Evolutionary conservation across 306 rosid species (phyloP).

Genomic region (Betula pendula): DNA sequence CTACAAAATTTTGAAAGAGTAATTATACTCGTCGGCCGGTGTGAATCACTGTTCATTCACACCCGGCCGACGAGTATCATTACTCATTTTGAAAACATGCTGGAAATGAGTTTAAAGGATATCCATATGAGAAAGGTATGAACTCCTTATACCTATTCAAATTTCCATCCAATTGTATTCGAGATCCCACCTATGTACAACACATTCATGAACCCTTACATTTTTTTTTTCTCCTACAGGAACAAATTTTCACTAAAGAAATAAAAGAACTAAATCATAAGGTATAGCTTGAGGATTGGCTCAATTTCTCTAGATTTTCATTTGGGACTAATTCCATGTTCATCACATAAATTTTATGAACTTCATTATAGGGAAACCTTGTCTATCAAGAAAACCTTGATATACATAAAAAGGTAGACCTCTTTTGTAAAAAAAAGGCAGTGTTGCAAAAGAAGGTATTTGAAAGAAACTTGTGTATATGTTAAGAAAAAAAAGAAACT

Average conservation of each 20-base stretch:
- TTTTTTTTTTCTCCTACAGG: constrained; percentile 45
- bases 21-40: no score
- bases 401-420: constrained; percentile 48
- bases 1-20: constrained; percentile 74
- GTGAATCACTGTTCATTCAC: no score
- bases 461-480: not conserved
- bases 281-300: constrained; percentile 29
- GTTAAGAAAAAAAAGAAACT: not conserved
- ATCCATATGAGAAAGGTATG: constrained; percentile 67
- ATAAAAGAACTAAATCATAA: constrained; percentile 47
- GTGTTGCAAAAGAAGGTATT: constrained; percentile 61
- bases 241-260: constrained; percentile 46
- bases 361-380: constrained; percentile 50
- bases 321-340: constrained; percentile 8
- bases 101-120: constrained; percentile 69
- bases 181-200: not conserved
- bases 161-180: not conserved
- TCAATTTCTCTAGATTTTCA: constrained; percentile 12
- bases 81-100: constrained; percentile 72
- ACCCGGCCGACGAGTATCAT: no score
- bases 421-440: constrained; percentile 49
- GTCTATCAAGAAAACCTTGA: constrained; percentile 53
- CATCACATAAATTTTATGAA: constrained; percentile 22
- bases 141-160: not conserved
- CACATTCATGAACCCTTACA: constrained; percentile 13